Conservation (phyloP, 306 rosid genomes). For the apple (Malus domestica) region ASM211411v1 NC_041803.1:13741001-13741500, state of each 20-base stretch:
- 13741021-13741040: slow-evolving; percentile 64
- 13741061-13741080: slow-evolving; percentile 33
- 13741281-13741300: slow-evolving; percentile 39
- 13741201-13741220: slow-evolving; percentile 38
- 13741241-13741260: slow-evolving; percentile 55
- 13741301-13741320: slow-evolving; percentile 59
- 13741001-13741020: slow-evolving; percentile 45
- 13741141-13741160: slow-evolving; percentile 36
- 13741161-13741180: slow-evolving; percentile 58
- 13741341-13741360: slow-evolving; percentile 37
- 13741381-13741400: slow-evolving; percentile 2
- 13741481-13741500: not conserved
- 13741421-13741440: slow-evolving; percentile 16
- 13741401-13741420: slow-evolving; percentile 11
- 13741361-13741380: slow-evolving; percentile 9
- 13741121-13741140: slow-evolving; percentile 30
- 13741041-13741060: slow-evolving; percentile 42
- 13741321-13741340: slow-evolving; percentile 42
- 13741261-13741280: slow-evolving; percentile 48
- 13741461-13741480: slow-evolving; percentile 17
- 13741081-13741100: slow-evolving; percentile 54
- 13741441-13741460: slow-evolving; percentile 22
- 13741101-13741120: slow-evolving; percentile 69
- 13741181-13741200: slow-evolving; percentile 62
- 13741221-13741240: slow-evolving; percentile 31